Evolutionary conservation across 2,329 filamentous ascomycete genomes (phyloP).

Genomic region (Aspergillus tamarii): DNA sequence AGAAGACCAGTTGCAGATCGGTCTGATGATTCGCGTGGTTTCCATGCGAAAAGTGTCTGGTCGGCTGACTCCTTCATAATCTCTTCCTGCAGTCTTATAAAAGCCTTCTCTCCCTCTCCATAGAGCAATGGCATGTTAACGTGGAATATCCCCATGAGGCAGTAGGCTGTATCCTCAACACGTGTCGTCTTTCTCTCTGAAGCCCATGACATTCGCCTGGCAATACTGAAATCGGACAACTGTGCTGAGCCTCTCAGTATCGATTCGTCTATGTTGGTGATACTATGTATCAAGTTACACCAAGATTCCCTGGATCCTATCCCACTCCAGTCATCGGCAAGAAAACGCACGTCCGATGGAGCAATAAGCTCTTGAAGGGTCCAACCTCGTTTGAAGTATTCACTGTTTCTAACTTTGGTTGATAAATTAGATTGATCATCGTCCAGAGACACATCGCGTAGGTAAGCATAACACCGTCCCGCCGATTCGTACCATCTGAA

Average conservation of each 20-base stretch:
- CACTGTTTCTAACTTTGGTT: conserved; percentile 1
- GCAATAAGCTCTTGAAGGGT: conserved; percentile 35
- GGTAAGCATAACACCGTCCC: conserved; percentile 23
- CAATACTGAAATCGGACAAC: conserved; percentile 1
- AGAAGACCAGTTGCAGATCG: not conserved
- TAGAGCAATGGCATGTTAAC: conserved; percentile 10
- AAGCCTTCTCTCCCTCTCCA: conserved; percentile 6
- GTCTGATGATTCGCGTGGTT: not conserved
- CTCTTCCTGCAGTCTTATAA: conserved; percentile 5
- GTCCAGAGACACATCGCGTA: conserved; percentile 13
- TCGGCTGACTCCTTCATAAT: conserved; percentile 10
- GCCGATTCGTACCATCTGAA: conserved; percentile 27
- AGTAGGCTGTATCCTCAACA: conserved; percentile 7
- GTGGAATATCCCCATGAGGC: conserved; percentile 9
- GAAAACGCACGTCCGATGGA: conserved; percentile 26
- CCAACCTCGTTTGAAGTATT: conserved; percentile 32
- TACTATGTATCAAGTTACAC: not conserved
- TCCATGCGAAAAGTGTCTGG: conserved; percentile 8
- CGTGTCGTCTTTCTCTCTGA: conserved; percentile 3
- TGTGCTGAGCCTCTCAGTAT: not conserved
- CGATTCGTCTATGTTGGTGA: conserved; percentile 2
- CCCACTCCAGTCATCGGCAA: conserved; percentile 10
- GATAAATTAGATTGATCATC: not conserved
- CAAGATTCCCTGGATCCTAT: not conserved
- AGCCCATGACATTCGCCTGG: conserved; percentile 9